A percentile compares a stretch with the other conserved stretches of the same genome.
These are phyloP conservation scores for Trichoderma atroviride DNA, from an alignment of 2,329 filamentous ascomycete species.

Conservation along the genomic window DNA sequence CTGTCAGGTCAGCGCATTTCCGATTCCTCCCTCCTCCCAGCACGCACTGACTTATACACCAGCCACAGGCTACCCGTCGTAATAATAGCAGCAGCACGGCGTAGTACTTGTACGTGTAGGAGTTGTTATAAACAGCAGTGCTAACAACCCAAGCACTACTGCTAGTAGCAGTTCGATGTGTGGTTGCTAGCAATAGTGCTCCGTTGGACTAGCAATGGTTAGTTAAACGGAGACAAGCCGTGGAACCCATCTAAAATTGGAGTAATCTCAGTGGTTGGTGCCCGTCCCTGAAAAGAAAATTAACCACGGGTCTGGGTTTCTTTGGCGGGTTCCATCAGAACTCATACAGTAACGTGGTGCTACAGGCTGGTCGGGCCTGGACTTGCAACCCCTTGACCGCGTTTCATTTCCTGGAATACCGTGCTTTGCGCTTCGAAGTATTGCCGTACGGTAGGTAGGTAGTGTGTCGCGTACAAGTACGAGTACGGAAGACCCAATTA, in stretches of 20 bases:
- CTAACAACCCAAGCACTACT: not conserved
- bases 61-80: not conserved
- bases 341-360: not conserved
- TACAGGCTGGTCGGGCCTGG: not conserved
- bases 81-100: not conserved
- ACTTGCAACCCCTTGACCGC: not conserved
- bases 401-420: slow-evolving; percentile 11
- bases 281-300: not conserved
- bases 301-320: slow-evolving; percentile 7
- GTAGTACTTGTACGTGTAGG: not conserved
- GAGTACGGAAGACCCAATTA: not conserved
- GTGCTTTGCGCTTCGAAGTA: not conserved
- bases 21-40: slow-evolving; percentile 16
- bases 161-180: not conserved
- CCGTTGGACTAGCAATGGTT: not conserved
- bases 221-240: slow-evolving; percentile 10
- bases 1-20: slow-evolving; percentile 21
- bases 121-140: not conserved
- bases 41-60: slow-evolving; percentile 2
- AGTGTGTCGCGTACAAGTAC: not conserved
- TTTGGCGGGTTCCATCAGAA: slow-evolving; percentile 5
- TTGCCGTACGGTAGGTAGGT: not conserved
- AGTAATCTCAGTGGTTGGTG: slow-evolving; percentile 15
- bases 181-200: not conserved
- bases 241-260: slow-evolving; percentile 27